Base-by-base conservation (phyloP, 176 grass and related monocot species). In the Tillandsia leiboldiana region DNA sequence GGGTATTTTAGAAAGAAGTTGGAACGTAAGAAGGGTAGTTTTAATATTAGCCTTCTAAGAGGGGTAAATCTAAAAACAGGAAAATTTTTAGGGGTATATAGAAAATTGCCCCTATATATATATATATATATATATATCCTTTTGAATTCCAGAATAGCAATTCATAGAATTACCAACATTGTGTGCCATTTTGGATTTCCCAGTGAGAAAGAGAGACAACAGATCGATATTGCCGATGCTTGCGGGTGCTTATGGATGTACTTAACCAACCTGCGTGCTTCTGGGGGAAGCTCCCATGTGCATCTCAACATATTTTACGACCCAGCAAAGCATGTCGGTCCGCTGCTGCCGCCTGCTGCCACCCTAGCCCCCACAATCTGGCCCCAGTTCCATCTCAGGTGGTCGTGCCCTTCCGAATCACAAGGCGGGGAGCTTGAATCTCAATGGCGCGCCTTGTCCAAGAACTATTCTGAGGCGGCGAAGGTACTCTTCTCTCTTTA, bases 361-460 rank as follows among this genome's bases (percentile, higher is more conserved):
- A 86, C 82, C 74, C 84, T 97, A 70, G 94, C 89, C 57, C 94
- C 94, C 20, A 90, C 94, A 13, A 85, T 97, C 53, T 97, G 94
- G 94, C 94, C 94, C 51, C 82, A 93, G 26, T 97, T 97, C 78
- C 91, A 90, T 87, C 75, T 97, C 79, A 85, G 94, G 65, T 97
- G 94, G 94, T 79, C 94, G 74, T 97, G 94, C 15, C 86, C 89
- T 66, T 66, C 26, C 11, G 94, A 92, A 76, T 85, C 87, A 23
- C 77, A 87, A 72, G 81, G 84, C 51, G 82, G 82, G 15, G 82
- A 90, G 74, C 79, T 97, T 76, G 89, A 93, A 85, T 93, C 89
- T 65, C 84, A 83, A 63, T 92, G 86, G 89, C 86, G 83, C 52
- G 56, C 61, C 62, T 82, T 85, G 84, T 85, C 71, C 48, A 90